Base-by-base conservation (phyloP, 148 eudicot genomes). In the Diospyros lotus region DNA sequence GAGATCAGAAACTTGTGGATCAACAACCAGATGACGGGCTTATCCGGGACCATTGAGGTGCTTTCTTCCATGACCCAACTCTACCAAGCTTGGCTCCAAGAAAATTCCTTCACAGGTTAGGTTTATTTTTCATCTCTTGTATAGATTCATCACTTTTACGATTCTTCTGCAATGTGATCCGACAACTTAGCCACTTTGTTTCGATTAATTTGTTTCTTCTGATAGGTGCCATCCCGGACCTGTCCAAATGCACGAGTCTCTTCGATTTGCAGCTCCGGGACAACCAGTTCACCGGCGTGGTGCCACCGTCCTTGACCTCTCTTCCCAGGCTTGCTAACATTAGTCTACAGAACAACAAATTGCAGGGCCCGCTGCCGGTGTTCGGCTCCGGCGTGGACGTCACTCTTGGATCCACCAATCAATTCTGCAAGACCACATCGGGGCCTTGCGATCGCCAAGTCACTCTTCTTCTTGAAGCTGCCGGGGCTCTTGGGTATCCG, bases 361-460 rank as follows among this genome's bases (percentile, higher is more conserved):
- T 93, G 45, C 93, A 87, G 66, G 93, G 93, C 4, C 90, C 86
- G 0, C 1, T 78, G 10, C 97, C 97, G 1, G 76, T 15, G 68
- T 91, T 91, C 56, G 68, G 79, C 0, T 3, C 55, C 0, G 56
- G 65, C 2, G 87, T 82, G 50, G 76, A 58, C 18, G 80, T 55
- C 4, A 71, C 63, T 4, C 28, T 88, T 12, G 92, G 85, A 5
- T 77, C 55, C 0, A 70, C 75, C 0, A 90, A 90, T 62, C 75
- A 75, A 14, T 92, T 87, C 76, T 92, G 97, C 54, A 39, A 53
- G 60, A 62, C 75, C n/a, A 64, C 15, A 3, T 82, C 87, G 0
- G 97, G 97, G 11, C 88, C 87, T 3, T 92, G 97, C 68, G 87
- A 87, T 74, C 76, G 84, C 0, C 97, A 88, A 75, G 97, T 92